These are phyloP conservation scores for Lippia alba DNA, from an alignment of 305 asterid genomes.

Conservation along the genomic window DNA sequence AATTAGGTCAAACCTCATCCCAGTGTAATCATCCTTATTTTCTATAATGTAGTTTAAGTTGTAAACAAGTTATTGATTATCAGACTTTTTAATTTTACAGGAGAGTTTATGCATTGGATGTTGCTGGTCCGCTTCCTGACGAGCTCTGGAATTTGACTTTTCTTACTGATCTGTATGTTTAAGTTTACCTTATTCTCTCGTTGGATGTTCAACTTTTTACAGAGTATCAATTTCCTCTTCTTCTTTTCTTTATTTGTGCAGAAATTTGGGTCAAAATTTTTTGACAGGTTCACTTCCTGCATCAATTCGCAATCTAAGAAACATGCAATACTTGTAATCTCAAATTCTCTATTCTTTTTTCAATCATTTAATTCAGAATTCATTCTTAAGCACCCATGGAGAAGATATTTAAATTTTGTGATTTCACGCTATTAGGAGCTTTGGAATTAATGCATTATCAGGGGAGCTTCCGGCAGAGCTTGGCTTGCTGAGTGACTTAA, in stretches of 20 bases:
- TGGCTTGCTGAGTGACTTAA: slow-evolving; percentile 68
- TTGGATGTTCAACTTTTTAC: not conserved
- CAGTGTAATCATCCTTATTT: no score
- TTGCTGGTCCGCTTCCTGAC: slow-evolving; percentile 63
- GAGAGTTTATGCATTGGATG: slow-evolving; percentile 58
- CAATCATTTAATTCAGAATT: no score
- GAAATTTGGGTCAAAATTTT: slow-evolving; percentile 60
- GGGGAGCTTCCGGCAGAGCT: slow-evolving; percentile 79
- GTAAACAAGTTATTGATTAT: not conserved
- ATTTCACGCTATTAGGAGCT: slow-evolving; percentile 47
- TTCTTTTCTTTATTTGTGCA: slow-evolving; percentile 37
- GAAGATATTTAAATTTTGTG: slow-evolving; percentile 8
- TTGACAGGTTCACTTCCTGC: slow-evolving; percentile 76
- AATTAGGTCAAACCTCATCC: no score
- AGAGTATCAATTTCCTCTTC: not conserved
- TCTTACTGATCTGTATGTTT: slow-evolving; percentile 65
- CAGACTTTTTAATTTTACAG: slow-evolving; percentile 43
- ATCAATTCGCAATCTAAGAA: slow-evolving; percentile 57
- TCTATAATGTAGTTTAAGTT: no score
- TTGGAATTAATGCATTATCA: slow-evolving; percentile 75
- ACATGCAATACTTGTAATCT: slow-evolving; percentile 65
- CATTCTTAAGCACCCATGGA: not conserved
- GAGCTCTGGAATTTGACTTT: slow-evolving; percentile 83
- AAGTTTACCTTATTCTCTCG: not conserved
- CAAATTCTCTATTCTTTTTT: not conserved